phyloP scores from a whole-genome alignment of 2,329 filamentous ascomycete species.

The Diaporthe vexans region DNA sequence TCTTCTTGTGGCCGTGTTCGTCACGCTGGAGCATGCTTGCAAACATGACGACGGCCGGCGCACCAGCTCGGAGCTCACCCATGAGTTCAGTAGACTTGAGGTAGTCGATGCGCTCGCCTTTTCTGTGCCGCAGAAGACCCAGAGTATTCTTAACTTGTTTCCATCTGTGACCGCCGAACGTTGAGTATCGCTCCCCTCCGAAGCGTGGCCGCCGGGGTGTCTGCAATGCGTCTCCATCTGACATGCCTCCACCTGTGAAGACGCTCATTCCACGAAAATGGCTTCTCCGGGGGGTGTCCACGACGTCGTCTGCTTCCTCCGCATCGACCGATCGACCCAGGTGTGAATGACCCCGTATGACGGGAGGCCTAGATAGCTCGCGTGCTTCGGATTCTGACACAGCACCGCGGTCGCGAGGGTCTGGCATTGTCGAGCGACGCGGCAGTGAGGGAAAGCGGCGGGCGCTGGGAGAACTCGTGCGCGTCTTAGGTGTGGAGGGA shows the following conservation, averaged over 20 bases:
- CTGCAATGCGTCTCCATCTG: constrained; percentile 71
- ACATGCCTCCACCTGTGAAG: constrained; percentile 73
- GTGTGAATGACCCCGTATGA: constrained; percentile 39
- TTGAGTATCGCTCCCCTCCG: constrained; percentile 76
- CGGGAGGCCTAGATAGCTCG: constrained; percentile 55
- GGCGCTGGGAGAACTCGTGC: constrained; percentile 58
- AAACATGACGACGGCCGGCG: constrained; percentile 92
- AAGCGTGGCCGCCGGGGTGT: constrained; percentile 71
- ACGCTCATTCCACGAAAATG: constrained; percentile 77
- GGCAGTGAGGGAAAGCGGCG: constrained; percentile 68
- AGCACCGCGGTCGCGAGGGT: constrained; percentile 72
- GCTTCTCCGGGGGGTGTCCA: constrained; percentile 52
- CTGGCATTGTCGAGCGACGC: constrained; percentile 76
- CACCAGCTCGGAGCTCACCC: constrained; percentile 92
- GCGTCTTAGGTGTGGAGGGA: constrained; percentile 73
- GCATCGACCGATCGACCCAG: constrained; percentile 54
- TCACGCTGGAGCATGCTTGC: constrained; percentile 99
- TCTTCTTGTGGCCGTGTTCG: constrained; percentile 94
- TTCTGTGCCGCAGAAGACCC: constrained; percentile 83
- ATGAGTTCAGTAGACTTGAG: constrained; percentile 96
- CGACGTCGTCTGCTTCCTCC: constrained; percentile 63
- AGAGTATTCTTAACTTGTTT: constrained; percentile 91
- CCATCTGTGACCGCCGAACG: constrained; percentile 88
- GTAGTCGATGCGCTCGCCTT: constrained; percentile 90
- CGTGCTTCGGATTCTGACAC: constrained; percentile 83